These are phyloP conservation scores for Urochloa ruziziensis DNA, from an alignment of 176 grass and related monocot genomes.

Conservation along the genomic window DNA sequence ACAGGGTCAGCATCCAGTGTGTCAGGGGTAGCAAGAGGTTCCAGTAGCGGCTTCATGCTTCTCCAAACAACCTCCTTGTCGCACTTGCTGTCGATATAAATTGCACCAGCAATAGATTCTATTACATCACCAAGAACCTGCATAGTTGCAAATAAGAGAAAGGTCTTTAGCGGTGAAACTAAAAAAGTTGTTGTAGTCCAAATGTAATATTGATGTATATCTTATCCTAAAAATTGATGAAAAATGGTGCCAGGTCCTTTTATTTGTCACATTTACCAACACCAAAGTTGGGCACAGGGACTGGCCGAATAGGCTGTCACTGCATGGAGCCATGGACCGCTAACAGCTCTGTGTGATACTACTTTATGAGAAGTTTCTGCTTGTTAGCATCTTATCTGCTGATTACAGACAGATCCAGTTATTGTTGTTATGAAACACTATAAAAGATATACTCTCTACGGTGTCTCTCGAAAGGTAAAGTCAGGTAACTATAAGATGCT, in stretches of 20 bases:
- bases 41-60: conserved; percentile 55
- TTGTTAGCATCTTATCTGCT: too few relatives aligned
- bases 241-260: not conserved
- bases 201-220: not conserved
- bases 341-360: not conserved
- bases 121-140: conserved; percentile 77
- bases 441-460: not conserved
- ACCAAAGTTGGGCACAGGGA: not conserved
- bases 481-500: too few relatives aligned
- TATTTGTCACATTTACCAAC: not conserved
- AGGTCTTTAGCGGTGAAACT: not conserved
- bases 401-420: not conserved
- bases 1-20: conserved; percentile 60
- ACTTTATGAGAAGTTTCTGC: not conserved
- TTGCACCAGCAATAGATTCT: conserved; percentile 75
- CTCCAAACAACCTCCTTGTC: conserved; percentile 60
- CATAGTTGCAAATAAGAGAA: conserved; percentile 8
- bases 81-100: conserved; percentile 53
- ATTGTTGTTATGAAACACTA: not conserved
- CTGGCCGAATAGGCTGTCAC: not conserved
- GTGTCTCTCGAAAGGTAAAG: too few relatives aligned
- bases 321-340: not conserved
- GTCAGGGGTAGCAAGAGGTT: conserved; percentile 64
- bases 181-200: not conserved
- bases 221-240: not conserved